Evolutionary conservation across 2,329 filamentous ascomycete species (phyloP).

Genomic region (Phaeosphaeria sp.): DNA sequence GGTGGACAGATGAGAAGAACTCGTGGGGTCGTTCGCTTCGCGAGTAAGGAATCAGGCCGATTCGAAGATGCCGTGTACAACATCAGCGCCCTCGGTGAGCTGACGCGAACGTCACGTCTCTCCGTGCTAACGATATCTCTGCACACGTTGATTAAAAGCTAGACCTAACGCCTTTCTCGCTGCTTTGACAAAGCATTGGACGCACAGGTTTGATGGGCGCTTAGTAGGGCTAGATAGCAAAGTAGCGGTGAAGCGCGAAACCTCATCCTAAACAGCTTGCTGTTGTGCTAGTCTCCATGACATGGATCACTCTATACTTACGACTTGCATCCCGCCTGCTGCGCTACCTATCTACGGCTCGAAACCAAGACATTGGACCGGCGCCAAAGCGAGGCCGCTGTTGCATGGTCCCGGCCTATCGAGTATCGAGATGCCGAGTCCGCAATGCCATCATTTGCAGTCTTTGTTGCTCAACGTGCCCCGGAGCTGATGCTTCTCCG

Average conservation of each 20-base stretch:
- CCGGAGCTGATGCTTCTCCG: constrained; percentile 14
- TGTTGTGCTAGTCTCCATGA: constrained; percentile 9
- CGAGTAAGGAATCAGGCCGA: constrained; percentile 35
- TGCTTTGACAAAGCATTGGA: constrained; percentile 4
- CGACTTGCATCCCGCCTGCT: constrained; percentile 20
- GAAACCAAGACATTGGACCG: constrained; percentile 34
- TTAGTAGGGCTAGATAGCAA: not conserved
- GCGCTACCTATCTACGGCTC: constrained; percentile 11
- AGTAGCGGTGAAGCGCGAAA: constrained; percentile 4
- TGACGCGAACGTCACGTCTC: not conserved
- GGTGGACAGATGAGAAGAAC: constrained; percentile 26
- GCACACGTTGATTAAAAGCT: not conserved
- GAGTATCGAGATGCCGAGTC: constrained; percentile 15
- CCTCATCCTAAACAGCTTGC: not conserved
- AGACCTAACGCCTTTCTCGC: constrained; percentile 1
- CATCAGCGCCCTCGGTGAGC: constrained; percentile 3
- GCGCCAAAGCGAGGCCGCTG: constrained; percentile 36
- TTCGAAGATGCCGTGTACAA: constrained; percentile 29
- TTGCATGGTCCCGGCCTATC: constrained; percentile 37
- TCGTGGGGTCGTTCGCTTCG: constrained; percentile 24
- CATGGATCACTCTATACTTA: constrained; percentile 1
- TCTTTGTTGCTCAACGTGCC: constrained; percentile 21
- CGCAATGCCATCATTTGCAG: constrained; percentile 18
- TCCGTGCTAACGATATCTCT: not conserved
- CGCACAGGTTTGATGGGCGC: not conserved